Percentiles rank a stretch among this genome's conserved stretches.
Conservation (phyloP, 1,139 yeast species). For the Geotrichum fermentans region DNA sequence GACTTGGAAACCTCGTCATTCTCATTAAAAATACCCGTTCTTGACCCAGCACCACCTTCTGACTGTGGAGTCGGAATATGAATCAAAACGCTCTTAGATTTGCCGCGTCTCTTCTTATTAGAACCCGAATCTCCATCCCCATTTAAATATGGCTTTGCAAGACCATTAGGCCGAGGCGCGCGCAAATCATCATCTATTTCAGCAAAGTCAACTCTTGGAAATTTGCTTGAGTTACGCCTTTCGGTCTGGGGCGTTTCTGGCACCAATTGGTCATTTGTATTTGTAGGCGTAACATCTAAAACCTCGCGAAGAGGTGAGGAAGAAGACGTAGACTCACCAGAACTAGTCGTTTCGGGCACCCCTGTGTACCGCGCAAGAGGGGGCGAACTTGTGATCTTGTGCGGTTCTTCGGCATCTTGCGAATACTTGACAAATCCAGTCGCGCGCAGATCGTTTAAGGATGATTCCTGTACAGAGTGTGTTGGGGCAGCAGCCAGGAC, state of each 20-base stretch:
- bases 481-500: not conserved
- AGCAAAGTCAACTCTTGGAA: constrained; percentile 5
- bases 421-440: not conserved
- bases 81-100: constrained; percentile 1
- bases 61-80: constrained; percentile 9
- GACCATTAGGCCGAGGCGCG: not conserved
- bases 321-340: too few species aligned
- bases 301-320: not conserved
- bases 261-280: not conserved
- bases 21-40: not conserved
- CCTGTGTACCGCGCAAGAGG: too few species aligned
- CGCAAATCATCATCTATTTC: constrained; percentile 9
- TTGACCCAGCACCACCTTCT: not conserved
- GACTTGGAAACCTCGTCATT: not conserved
- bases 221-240: constrained; percentile 1
- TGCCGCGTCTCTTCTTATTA: not conserved
- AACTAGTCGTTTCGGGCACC: too few species aligned
- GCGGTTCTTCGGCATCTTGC: not conserved
- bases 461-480: too few species aligned
- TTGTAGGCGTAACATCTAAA: not conserved
- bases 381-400: not conserved
- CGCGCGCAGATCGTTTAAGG: not conserved
- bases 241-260: not conserved
- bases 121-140: not conserved
- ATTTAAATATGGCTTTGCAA: not conserved